These are phyloP conservation scores for Naganishia antarctica DNA, from an alignment of 768 basidiomycete genomes.

Conservation along the genomic window DNA sequence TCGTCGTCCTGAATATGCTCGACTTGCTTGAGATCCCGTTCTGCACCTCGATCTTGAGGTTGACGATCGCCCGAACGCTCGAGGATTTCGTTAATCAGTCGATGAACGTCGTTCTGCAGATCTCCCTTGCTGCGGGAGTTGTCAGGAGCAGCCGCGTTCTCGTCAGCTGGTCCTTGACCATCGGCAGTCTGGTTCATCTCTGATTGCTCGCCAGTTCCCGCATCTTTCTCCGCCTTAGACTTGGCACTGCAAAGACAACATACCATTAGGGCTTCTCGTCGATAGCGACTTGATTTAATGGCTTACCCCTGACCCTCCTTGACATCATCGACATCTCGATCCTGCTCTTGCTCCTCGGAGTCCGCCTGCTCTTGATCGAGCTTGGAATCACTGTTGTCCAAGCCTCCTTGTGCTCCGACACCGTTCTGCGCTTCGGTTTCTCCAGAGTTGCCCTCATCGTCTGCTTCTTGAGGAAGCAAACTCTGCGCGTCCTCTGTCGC, in stretches of 20 bases:
- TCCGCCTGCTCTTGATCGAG: constrained; percentile 37
- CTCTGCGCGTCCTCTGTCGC: constrained; percentile 32
- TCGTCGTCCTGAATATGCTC: constrained; percentile 65
- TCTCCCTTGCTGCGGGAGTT: constrained; percentile 56
- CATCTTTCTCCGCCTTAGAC: constrained; percentile 35
- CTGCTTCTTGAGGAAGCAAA: constrained; percentile 21
- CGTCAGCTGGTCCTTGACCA: constrained; percentile 6
- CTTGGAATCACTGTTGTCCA: constrained; percentile 23
- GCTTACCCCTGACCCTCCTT: constrained; percentile 13
- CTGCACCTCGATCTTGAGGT: constrained; percentile 34
- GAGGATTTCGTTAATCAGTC: constrained; percentile 74
- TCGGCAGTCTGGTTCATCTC: constrained; percentile 9
- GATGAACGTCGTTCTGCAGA: constrained; percentile 70
- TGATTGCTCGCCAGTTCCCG: constrained; percentile 29
- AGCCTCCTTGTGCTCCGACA: constrained; percentile 21
- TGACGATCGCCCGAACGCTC: constrained; percentile 40
- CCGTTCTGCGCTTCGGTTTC: constrained; percentile 23
- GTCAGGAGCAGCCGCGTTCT: constrained; percentile 5
- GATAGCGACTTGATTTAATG: background rate
- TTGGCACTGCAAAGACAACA: background rate
- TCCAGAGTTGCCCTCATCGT: constrained; percentile 15
- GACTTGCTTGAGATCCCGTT: constrained; percentile 49
- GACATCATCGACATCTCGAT: constrained; percentile 36
- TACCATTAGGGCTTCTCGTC: background rate
- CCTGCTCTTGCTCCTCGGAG: constrained; percentile 45